Evolutionary conservation across 164 flowering plant species (phyloP).

Genomic region (Stephania yunnanensis): DNA sequence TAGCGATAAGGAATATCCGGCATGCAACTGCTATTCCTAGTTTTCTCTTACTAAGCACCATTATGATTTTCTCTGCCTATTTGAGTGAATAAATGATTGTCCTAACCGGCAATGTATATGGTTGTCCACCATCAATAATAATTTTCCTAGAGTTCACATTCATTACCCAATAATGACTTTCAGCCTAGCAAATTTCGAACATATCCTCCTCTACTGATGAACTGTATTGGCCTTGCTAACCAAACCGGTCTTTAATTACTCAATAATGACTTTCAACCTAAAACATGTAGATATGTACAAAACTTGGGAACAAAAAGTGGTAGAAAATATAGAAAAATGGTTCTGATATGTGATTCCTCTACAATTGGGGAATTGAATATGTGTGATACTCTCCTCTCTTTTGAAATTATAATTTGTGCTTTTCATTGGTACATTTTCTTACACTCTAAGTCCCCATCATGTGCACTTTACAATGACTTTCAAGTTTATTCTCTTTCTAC

Average conservation of each 20-base stretch:
- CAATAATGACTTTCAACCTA: background rate
- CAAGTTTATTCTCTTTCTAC: background rate
- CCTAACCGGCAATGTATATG: no score
- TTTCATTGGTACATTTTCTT: background rate
- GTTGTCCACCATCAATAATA: no score
- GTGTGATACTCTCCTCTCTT: background rate
- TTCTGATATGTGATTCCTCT: background rate
- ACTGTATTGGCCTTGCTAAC: background rate
- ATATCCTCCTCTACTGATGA: background rate
- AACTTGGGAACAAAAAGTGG: background rate
- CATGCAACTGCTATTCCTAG: no score
- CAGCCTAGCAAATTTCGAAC: background rate
- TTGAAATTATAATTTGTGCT: background rate
- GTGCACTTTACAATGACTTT: background rate
- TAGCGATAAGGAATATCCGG: no score
- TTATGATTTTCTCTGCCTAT: no score
- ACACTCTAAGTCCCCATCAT: background rate
- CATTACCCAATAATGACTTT: no score
- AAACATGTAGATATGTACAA: no score
- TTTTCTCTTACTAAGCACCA: no score
- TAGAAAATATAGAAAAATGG: background rate
- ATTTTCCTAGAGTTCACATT: no score
- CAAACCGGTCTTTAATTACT: background rate
- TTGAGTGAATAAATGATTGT: no score
- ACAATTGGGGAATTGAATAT: background rate